Conservation (phyloP, 2,329 filamentous ascomycete genomes). For the Aspergillus thermomutatus region DNA sequence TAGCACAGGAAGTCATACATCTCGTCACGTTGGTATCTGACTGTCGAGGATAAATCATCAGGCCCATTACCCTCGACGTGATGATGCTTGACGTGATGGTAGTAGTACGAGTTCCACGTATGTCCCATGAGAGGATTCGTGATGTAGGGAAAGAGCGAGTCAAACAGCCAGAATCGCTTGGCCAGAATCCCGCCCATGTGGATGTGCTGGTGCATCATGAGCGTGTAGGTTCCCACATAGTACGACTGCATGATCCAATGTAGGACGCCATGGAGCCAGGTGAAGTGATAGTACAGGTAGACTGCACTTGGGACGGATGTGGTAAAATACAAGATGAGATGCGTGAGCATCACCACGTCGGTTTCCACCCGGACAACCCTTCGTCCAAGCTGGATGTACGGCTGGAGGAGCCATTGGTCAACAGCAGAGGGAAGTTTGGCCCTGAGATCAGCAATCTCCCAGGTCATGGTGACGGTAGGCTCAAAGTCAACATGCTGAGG, state of each 20-base stretch:
- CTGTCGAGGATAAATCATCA: slow-evolving; percentile 70
- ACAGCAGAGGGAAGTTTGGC: slow-evolving; percentile 34
- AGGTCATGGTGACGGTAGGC: slow-evolving; percentile 53
- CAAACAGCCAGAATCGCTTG: slow-evolving; percentile 55
- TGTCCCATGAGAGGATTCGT: slow-evolving; percentile 75
- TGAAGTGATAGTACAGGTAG: slow-evolving; percentile 63
- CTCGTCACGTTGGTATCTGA: slow-evolving; percentile 72
- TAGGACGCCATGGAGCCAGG: slow-evolving; percentile 62
- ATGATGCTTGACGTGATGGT: slow-evolving; percentile 83
- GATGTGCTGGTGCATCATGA: slow-evolving; percentile 84
- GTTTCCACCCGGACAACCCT: slow-evolving; percentile 61
- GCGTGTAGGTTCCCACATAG: slow-evolving; percentile 70
- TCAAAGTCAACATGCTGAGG: slow-evolving; percentile 48
- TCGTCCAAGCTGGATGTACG: slow-evolving; percentile 58
- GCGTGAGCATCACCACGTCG: slow-evolving; percentile 75
- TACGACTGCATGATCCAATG: slow-evolving; percentile 65
- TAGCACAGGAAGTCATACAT: slow-evolving; percentile 66
- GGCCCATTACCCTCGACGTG: slow-evolving; percentile 79
- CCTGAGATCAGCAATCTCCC: slow-evolving; percentile 48
- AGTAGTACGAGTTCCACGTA: slow-evolving; percentile 82
- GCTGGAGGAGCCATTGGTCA: slow-evolving; percentile 52
- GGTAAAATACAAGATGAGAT: slow-evolving; percentile 67
- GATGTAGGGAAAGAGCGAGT: slow-evolving; percentile 68
- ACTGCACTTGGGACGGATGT: slow-evolving; percentile 68
- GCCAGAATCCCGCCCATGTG: slow-evolving; percentile 68